Evolutionary conservation across 768 basidiomycete genomes (phyloP), one percentile per base, ranked within the genome.

Genomic region (Leccinum broughii): DNA sequence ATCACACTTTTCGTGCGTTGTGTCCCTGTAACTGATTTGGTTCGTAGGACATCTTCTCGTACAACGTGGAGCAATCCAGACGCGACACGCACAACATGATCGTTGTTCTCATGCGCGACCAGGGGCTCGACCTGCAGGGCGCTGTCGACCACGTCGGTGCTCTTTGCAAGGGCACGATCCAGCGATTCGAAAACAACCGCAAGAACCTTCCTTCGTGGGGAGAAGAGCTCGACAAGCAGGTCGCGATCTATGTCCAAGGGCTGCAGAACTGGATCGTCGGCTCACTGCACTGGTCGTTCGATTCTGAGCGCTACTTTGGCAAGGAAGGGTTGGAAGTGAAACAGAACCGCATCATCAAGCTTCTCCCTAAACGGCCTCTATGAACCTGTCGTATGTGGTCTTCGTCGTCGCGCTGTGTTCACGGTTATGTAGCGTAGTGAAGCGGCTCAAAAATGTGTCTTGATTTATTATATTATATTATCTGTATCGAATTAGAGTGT

Each of bases 51-150:
- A 85, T 90, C 37, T 86, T 87, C 68, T 90, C 88, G 1, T 91
- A 87, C 72, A 89, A 90, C 61, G 83, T 84, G 49, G 89, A 90
- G 67, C 89, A 90, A 71, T 82, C 87, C 3, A 81, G 84, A 14
- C 82, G 81, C 10, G 85, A 88, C 62, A 85, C 83, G 17, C 85
- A 88, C 70, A 90, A 91, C 70, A 86, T 90, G 81, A 80, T 91
- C 57, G 76, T 79, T n/a, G 85, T 90, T 54, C 78, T 89, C 62
- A 89, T 87, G 85, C 74, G 78, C 49, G 77, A 85, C 60, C 81
- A 84, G 55, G 81, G 79, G 4, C 76, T 85, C 53, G 77, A 76
- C 37, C 74, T 90, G 9, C 87, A 90, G 62, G 75, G 78, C 35
- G 88, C 89, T 4, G 71, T 90, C 30, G 83, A 89, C 69, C 81